These are phyloP conservation scores for Ophiostoma piceae DNA, from an alignment of 2,329 filamentous ascomycete species.

Conservation along the genomic window DNA sequence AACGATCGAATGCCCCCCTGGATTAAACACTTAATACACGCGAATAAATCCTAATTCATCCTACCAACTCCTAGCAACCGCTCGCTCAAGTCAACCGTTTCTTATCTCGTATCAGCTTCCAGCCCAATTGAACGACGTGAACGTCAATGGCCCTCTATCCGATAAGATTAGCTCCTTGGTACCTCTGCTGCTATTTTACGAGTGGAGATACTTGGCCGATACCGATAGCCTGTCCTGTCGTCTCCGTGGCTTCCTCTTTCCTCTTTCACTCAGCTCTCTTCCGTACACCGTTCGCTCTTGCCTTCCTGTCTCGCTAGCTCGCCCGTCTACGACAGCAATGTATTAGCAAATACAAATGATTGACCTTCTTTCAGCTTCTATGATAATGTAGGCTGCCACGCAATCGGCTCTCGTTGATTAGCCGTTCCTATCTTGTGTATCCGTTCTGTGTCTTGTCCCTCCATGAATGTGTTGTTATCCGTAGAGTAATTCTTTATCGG, in stretches of 20 bases:
- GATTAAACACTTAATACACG: not conserved
- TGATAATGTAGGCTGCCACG: not conserved
- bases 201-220: not conserved
- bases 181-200: not conserved
- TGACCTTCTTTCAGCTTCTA: conserved; percentile 1
- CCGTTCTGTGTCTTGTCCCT: not conserved
- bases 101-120: conserved; percentile 12
- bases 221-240: conserved; percentile 3
- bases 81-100: conserved; percentile 10
- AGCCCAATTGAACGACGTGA: not conserved
- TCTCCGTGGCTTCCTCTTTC: not conserved
- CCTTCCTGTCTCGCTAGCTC: not conserved
- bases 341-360: not conserved
- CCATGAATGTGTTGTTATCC: not conserved
- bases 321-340: not conserved
- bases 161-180: not conserved
- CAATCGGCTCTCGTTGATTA: not conserved
- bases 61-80: not conserved
- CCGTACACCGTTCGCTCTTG: not conserved
- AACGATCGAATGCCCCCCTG: not conserved
- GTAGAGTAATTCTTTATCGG: not conserved
- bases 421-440: conserved; percentile 8
- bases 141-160: conserved; percentile 1
- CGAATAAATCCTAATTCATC: not conserved
- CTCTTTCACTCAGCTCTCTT: not conserved